Base-by-base conservation (phyloP, 768 basidiomycete genomes). In the Steccherinum ochraceum region DNA sequence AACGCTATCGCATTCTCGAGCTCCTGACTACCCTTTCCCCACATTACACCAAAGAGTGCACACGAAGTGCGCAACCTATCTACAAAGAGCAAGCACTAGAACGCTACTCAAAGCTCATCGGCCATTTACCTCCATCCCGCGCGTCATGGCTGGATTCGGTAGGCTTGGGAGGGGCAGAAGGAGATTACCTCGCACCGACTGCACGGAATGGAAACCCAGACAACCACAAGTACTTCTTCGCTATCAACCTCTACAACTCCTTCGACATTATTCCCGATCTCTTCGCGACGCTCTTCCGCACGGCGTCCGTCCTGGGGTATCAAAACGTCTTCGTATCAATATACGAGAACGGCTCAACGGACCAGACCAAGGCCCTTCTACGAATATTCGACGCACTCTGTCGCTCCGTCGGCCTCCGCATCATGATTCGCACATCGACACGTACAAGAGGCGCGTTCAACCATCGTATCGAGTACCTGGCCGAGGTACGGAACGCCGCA, bases 381-480 rank as follows among this genome's bases (percentile, higher is more conserved):
- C 82, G 89, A 46, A 93, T 98, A 48, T 98, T 97, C 64, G 93
- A 95, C 68, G 88, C 94, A 3, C 77, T 99, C 46, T 91, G 91
- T 1, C 77, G 86, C 41, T 84, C 82, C 45, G 91, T 95, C 52
- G 96, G 96, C 23, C 77, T 98, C 69, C 83, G 96, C 47, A 81
- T 99, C 55, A 89, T 86, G 60, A 98, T 99, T 61, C 83, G 92
- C 52, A 93, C 93, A 0, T 91, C 87, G 10, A 88, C 85, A 74
- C 85, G 96, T 55, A 94, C 89, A 10, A 78, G 95, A 24, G 96
- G 96, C 39, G 87, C 89, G 7, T 98, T 98, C 77, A 95, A 95
- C 69, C 96, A 99, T 67, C 94, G 96, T 48, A 99, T 99, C 75
- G 96, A 99, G 69, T 99, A 99, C 72, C 85, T 99, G 48, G 96